Conservation (phyloP, 495 filamentous ascomycete species). For the Penicillium turbatum region DNA sequence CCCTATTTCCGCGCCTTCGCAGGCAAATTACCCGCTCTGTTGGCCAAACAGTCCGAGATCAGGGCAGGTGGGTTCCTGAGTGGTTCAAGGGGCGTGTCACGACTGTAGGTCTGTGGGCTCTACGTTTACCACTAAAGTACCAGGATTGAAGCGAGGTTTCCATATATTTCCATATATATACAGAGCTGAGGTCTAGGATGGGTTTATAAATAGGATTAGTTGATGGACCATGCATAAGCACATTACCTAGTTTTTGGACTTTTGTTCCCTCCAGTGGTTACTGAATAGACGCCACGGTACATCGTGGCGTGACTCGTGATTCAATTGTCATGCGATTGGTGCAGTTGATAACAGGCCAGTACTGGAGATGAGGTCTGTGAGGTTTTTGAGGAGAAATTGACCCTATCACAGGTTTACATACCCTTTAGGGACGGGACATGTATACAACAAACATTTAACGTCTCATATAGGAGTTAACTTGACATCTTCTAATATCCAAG, state of each 20-base stretch:
- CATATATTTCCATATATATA: neutral
- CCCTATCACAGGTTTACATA: neutral
- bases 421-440: too few species aligned
- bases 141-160: too few species aligned
- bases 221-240: neutral
- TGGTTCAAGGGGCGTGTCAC: conserved; percentile 21
- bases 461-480: too few species aligned
- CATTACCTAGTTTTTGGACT: neutral
- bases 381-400: neutral
- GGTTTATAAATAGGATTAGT: conserved; percentile 15
- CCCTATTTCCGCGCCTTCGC: conserved; percentile 30
- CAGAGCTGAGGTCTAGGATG: neutral
- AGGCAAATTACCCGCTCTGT: conserved; percentile 17
- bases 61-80: conserved; percentile 23
- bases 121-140: neutral
- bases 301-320: conserved; percentile 15
- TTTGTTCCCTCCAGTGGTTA: neutral
- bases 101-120: conserved; percentile 13
- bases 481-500: too few species aligned
- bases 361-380: conserved; percentile 3
- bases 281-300: conserved; percentile 6
- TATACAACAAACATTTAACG: neutral
- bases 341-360: conserved; percentile 14
- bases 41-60: conserved; percentile 27
- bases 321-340: conserved; percentile 22